These are phyloP conservation scores for Thraustochytrium sp. DNA, from an alignment of 352 stramenopile species.

Conservation along the genomic window DNA sequence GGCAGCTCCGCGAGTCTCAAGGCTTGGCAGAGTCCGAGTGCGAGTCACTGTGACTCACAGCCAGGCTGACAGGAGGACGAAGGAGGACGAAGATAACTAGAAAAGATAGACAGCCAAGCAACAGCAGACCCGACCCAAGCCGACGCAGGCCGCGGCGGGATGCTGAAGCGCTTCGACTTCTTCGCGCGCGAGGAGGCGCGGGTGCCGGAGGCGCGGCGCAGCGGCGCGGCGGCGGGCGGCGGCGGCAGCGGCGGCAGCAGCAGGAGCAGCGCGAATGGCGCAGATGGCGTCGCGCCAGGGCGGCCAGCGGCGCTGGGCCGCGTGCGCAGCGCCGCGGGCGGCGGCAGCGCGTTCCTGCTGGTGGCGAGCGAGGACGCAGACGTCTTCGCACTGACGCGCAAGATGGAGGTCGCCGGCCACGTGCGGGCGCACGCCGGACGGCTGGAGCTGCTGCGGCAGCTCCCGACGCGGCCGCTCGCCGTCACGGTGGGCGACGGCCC, in stretches of 20 bases:
- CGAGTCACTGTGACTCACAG: no score
- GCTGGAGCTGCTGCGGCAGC: not conserved
- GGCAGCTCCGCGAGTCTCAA: no score
- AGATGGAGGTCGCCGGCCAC: not conserved
- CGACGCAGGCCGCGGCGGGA: no score
- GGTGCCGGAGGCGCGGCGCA: not conserved
- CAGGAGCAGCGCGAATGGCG: not conserved
- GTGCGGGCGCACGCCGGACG: not conserved
- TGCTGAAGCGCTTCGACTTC: constrained; percentile 45
- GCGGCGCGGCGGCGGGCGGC: not conserved
- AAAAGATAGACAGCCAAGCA: no score
- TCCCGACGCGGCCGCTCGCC: not conserved
- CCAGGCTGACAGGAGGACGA: no score
- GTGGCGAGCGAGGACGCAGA: not conserved
- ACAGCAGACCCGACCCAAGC: no score
- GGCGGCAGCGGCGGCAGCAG: not conserved
- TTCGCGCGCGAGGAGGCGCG: not conserved
- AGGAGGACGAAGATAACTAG: no score
- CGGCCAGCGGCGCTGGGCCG: not conserved
- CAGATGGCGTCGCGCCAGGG: not conserved
- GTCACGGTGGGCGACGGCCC: constrained; percentile 21
- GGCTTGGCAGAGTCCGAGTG: no score
- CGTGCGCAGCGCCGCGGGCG: not conserved
- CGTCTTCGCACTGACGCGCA: not conserved
- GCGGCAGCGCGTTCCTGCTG: not conserved